These are phyloP conservation scores for Canavalia gladiata DNA, from an alignment of 306 rosid genomes.

Conservation along the genomic window DNA sequence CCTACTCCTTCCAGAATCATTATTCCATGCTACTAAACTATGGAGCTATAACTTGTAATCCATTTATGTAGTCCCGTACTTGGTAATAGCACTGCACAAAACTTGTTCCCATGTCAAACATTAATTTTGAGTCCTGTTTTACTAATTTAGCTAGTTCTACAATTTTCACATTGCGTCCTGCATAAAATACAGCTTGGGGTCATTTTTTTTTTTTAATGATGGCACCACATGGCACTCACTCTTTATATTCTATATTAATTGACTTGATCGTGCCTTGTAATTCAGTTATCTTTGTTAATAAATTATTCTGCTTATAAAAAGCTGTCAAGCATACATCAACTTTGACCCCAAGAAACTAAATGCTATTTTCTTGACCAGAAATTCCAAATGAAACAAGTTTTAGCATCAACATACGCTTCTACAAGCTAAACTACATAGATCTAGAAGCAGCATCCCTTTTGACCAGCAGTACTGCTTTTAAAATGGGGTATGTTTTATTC, in stretches of 20 bases:
- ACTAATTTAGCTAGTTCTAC: too few relatives aligned
- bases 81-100: neutral
- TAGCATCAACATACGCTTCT: neutral
- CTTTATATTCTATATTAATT: too few relatives aligned
- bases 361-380: neutral
- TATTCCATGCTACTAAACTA: neutral
- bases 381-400: neutral
- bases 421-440: constrained; percentile 6
- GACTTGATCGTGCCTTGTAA: too few relatives aligned
- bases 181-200: too few relatives aligned
- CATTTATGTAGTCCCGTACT: neutral
- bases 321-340: too few relatives aligned
- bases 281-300: too few relatives aligned
- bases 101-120: neutral
- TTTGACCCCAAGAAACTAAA: too few relatives aligned
- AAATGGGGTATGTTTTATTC: constrained; percentile 41
- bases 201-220: too few relatives aligned
- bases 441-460: constrained; percentile 41
- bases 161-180: too few relatives aligned
- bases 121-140: too few relatives aligned
- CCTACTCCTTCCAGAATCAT: neutral
- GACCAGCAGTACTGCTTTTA: constrained; percentile 52
- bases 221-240: too few relatives aligned
- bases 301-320: too few relatives aligned
- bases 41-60: neutral